Percentiles rank a stretch among this genome's conserved stretches.
Conservation (phyloP, 768 basidiomycete genomes). For the Lactarius deliciosus region DNA sequence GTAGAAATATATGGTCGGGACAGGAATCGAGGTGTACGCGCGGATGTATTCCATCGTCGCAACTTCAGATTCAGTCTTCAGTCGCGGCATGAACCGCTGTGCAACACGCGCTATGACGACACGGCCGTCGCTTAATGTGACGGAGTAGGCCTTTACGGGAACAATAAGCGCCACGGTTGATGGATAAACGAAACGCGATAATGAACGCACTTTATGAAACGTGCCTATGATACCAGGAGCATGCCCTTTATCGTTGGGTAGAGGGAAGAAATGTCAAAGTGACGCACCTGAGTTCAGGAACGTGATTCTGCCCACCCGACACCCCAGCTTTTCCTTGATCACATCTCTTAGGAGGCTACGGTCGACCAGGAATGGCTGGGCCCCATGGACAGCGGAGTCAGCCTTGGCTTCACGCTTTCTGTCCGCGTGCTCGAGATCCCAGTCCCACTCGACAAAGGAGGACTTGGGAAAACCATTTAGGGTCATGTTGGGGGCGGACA, state of each 20-base stretch:
- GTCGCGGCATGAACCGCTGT: slow-evolving; percentile 79
- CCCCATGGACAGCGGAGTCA: slow-evolving; percentile 60
- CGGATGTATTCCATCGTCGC: slow-evolving; percentile 83
- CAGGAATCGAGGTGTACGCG: slow-evolving; percentile 65
- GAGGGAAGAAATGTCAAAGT: slow-evolving; percentile 24
- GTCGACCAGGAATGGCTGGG: slow-evolving; percentile 73
- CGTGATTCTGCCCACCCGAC: slow-evolving; percentile 64
- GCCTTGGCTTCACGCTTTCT: slow-evolving; percentile 60
- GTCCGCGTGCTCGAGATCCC: slow-evolving; percentile 71
- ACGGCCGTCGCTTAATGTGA: slow-evolving; percentile 59
- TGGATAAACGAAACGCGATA: slow-evolving; percentile 22
- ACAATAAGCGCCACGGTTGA: slow-evolving; percentile 8
- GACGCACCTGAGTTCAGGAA: slow-evolving; percentile 74
- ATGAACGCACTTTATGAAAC: slow-evolving; percentile 68
- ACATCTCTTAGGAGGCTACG: slow-evolving; percentile 73
- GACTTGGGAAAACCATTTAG: background rate
- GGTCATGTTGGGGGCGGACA: slow-evolving; percentile 7
- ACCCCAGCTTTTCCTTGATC: slow-evolving; percentile 65
- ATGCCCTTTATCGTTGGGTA: slow-evolving; percentile 12
- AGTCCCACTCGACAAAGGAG: slow-evolving; percentile 57
- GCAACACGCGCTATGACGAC: slow-evolving; percentile 79
- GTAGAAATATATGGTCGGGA: slow-evolving; percentile 73
- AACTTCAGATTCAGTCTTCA: slow-evolving; percentile 86
- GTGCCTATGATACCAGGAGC: slow-evolving; percentile 51
- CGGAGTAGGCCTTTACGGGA: slow-evolving; percentile 67